A percentile compares a stretch with the other conserved stretches of the same genome.
Conservation (phyloP, 108 stramenopile genomes). For the Cylindrotheca fusiformis region DNA sequence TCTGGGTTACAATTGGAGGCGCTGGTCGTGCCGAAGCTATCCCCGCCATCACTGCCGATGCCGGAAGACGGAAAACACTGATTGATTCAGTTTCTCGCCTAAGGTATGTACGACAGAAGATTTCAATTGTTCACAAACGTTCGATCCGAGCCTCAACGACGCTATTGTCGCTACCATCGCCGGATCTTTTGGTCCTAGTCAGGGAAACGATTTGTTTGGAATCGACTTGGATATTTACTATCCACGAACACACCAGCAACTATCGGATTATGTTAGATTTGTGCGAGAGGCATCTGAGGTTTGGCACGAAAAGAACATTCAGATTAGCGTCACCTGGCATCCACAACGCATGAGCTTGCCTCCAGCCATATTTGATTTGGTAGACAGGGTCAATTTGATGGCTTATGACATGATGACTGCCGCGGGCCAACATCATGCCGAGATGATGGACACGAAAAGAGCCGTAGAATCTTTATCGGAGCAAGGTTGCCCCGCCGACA, state of each 20-base stretch:
- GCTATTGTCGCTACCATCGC: too few species aligned
- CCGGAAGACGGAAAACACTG: slow-evolving; percentile 8
- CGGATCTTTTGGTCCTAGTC: too few species aligned
- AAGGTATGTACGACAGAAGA: slow-evolving; percentile 3
- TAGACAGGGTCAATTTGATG: slow-evolving; percentile 63
- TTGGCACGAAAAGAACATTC: background rate
- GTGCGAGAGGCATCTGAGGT: background rate
- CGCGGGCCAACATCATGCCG: background rate
- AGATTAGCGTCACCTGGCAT: slow-evolving; percentile 13
- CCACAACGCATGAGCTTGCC: slow-evolving; percentile 14
- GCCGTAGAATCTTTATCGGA: slow-evolving; percentile 1
- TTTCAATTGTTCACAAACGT: too few species aligned
- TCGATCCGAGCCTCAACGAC: too few species aligned
- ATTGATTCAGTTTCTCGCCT: slow-evolving; percentile 7
- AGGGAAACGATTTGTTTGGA: too few species aligned
- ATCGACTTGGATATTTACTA: slow-evolving; percentile 54
- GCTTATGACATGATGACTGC: slow-evolving; percentile 49
- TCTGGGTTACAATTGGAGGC: slow-evolving; percentile 34
- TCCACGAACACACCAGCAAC: slow-evolving; percentile 29
- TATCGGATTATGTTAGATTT: slow-evolving; percentile 27
- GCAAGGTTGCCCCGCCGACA: background rate
- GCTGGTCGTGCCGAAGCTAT: slow-evolving; percentile 18
- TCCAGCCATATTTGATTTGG: slow-evolving; percentile 14
- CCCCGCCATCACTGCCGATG: background rate
- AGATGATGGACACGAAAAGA: background rate